Evolutionary conservation across 1,284 basidiomycete genomes (phyloP).

Genomic region (Pulveroboletus sp.): DNA sequence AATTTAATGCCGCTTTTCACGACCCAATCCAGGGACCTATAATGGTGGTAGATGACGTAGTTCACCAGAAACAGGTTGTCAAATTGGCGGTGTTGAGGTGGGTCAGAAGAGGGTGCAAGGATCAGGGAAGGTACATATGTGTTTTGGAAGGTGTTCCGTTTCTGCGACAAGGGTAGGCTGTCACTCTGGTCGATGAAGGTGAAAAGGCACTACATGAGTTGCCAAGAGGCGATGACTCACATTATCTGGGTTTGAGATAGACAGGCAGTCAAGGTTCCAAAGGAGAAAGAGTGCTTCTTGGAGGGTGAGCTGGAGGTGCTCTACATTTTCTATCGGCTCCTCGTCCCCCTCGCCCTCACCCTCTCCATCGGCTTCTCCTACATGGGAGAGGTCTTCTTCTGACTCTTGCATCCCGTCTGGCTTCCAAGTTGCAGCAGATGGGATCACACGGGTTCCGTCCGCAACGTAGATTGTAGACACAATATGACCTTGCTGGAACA

Average conservation of each 20-base stretch:
- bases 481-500: slow-evolving; percentile 63
- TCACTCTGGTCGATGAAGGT: slow-evolving; percentile 38
- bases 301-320: slow-evolving; percentile 78
- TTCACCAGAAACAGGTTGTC: slow-evolving; percentile 94
- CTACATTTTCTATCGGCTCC: slow-evolving; percentile 65
- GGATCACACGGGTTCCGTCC: slow-evolving; percentile 46
- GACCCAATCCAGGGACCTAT: slow-evolving; percentile 96
- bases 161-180: slow-evolving; percentile 48
- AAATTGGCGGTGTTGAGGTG: slow-evolving; percentile 41
- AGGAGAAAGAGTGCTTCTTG: slow-evolving; percentile 61
- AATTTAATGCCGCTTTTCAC: slow-evolving; percentile 97
- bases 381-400: slow-evolving; percentile 3
- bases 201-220: neutral
- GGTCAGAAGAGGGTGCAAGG: slow-evolving; percentile 32
- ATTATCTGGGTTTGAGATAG: slow-evolving; percentile 60
- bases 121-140: slow-evolving; percentile 33
- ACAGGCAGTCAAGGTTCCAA: slow-evolving; percentile 82
- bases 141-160: slow-evolving; percentile 60
- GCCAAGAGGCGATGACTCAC: slow-evolving; percentile 39
- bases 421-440: slow-evolving; percentile 40
- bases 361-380: slow-evolving; percentile 25
- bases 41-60: slow-evolving; percentile 94
- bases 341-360: slow-evolving; percentile 37
- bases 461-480: slow-evolving; percentile 51
- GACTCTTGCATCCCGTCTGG: slow-evolving; percentile 22